phyloP scores from a whole-genome alignment of 2,329 filamentous ascomycete species.

The Stylonectria norvegica region DNA sequence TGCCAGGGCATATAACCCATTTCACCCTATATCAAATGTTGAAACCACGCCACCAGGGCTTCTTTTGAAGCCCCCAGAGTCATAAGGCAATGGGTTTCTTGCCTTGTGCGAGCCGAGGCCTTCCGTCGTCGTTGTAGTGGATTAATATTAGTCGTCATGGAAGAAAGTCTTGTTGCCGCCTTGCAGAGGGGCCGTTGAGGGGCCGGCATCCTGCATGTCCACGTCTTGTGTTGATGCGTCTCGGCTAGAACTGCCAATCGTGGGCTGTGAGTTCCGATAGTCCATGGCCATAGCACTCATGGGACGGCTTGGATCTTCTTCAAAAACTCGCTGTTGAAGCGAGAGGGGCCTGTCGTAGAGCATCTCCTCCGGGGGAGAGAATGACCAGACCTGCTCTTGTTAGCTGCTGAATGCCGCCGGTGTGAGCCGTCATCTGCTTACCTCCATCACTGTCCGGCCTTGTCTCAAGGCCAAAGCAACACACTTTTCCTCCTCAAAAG shows the following conservation, averaged over 20 bases:
- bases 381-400: conserved; percentile 77
- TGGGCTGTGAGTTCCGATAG: conserved; percentile 34
- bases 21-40: conserved; percentile 21
- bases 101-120: too few relatives aligned
- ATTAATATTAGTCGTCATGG: conserved; percentile 39
- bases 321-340: conserved; percentile 45
- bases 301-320: conserved; percentile 46
- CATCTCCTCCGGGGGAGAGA: conserved; percentile 77
- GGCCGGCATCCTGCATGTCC: conserved; percentile 55
- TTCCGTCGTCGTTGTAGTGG: conserved; percentile 2
- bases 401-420: conserved; percentile 20
- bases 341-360: conserved; percentile 52
- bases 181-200: conserved; percentile 52
- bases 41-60: conserved; percentile 15
- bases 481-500: conserved; percentile 97
- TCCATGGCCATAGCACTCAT: conserved; percentile 49
- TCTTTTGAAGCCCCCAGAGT: conserved; percentile 6
- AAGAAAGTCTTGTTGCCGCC: conserved; percentile 49
- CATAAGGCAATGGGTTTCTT: conserved; percentile 14
- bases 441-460: conserved; percentile 94
- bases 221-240: conserved; percentile 45
- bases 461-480: conserved; percentile 88
- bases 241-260: conserved; percentile 29
- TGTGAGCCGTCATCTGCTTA: conserved; percentile 43
- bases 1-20: conserved; percentile 25